phyloP scores from a whole-genome alignment of 2,329 filamentous ascomycete species.

The Penicillium capsulatum region DNA sequence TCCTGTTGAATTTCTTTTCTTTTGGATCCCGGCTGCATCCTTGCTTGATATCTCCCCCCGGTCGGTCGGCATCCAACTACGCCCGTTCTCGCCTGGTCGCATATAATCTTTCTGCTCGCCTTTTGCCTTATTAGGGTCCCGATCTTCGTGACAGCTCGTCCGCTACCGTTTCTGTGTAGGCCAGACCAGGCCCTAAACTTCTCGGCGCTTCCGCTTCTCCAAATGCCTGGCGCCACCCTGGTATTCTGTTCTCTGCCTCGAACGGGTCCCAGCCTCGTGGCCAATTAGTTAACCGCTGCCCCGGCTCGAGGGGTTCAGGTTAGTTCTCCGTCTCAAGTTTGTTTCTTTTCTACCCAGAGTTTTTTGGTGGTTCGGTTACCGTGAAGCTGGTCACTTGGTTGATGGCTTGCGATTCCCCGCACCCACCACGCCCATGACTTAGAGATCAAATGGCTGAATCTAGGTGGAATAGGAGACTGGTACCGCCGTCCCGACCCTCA shows the following conservation, averaged over 20 bases:
- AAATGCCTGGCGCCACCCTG: conserved; percentile 19
- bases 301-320: conserved; percentile 18
- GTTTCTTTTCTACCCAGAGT: conserved; percentile 5
- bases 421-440: too few relatives aligned
- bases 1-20: conserved; percentile 6
- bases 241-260: conserved; percentile 14
- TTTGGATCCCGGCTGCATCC: conserved; percentile 8
- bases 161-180: conserved; percentile 5
- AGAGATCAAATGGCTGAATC: conserved; percentile 52
- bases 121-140: conserved; percentile 15
- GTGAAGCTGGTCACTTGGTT: conserved; percentile 1
- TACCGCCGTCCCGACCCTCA: conserved; percentile 55
- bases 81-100: conserved; percentile 11
- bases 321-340: conserved; percentile 8
- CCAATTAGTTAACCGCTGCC: conserved; percentile 14
- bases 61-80: conserved; percentile 7
- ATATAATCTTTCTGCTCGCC: conserved; percentile 12
- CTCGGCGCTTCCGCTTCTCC: conserved; percentile 8
- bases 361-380: conserved; percentile 5
- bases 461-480: conserved; percentile 57
- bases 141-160: conserved; percentile 15
- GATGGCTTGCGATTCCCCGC: background rate
- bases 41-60: conserved; percentile 10
- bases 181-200: conserved; percentile 14
- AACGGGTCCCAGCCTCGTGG: conserved; percentile 17